A percentile compares a stretch with the other conserved stretches of the same genome.
Evolutionary conservation across 495 filamentous ascomycete species (phyloP).

Genomic region (Platismatia glauca): DNA sequence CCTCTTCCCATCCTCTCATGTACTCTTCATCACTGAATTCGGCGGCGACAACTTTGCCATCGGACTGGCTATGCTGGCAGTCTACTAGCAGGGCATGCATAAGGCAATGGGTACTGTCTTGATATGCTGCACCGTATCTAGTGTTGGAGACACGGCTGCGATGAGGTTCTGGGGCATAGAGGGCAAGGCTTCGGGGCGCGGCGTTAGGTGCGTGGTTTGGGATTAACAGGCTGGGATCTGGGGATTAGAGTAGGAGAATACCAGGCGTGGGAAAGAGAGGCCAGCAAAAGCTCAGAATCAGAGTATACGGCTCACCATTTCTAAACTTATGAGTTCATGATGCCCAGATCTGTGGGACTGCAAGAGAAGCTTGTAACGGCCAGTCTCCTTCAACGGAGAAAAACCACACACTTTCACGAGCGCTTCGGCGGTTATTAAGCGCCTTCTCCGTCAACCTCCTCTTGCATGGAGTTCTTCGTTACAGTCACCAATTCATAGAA

Average conservation of each 20-base stretch:
- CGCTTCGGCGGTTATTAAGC: not conserved
- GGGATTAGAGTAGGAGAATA: not conserved
- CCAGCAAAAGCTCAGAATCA: not conserved
- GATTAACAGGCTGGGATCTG: not conserved
- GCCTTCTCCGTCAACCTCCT: not conserved
- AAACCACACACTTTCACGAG: not conserved
- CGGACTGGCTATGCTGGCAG: not conserved
- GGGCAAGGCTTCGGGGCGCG: not conserved
- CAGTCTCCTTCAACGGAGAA: not conserved
- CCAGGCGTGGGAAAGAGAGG: not conserved
- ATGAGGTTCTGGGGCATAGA: not conserved
- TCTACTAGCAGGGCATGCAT: not conserved
- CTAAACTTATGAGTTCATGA: not conserved
- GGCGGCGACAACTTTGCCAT: not conserved
- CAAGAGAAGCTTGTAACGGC: not conserved
- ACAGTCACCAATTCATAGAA: too few species aligned
- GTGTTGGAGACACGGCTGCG: not conserved
- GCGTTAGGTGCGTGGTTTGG: not conserved
- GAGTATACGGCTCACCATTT: not conserved
- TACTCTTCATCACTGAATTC: not conserved
- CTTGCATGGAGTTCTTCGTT: not conserved
- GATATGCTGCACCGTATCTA: not conserved
- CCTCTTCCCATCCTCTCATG: not conserved
- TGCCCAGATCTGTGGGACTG: not conserved
- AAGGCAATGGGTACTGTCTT: not conserved